These are phyloP conservation scores for Trichothecium roseum DNA, from an alignment of 2,329 filamentous ascomycete species.

Conservation along the genomic window DNA sequence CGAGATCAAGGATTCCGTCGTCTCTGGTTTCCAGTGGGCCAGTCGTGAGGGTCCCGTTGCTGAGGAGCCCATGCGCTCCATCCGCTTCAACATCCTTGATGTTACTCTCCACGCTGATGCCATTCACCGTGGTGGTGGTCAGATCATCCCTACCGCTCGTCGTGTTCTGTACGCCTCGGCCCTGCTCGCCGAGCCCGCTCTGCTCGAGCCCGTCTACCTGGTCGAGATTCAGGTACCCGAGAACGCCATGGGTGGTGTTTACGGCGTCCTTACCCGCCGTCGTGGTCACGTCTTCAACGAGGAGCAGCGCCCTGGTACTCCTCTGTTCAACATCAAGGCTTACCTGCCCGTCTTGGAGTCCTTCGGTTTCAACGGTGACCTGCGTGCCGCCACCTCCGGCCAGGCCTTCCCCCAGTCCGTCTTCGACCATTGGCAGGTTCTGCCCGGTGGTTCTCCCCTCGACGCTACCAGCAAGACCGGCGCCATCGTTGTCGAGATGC, in stretches of 20 bases:
- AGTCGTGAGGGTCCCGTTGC: conserved; percentile 93
- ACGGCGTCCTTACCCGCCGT: conserved; percentile 91
- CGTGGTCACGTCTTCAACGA: conserved; percentile 99
- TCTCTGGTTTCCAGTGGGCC: conserved; percentile 99
- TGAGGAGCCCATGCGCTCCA: conserved; percentile 94
- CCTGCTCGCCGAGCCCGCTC: conserved; percentile 81
- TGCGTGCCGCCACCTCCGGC: conserved; percentile 84
- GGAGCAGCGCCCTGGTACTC: conserved; percentile 96
- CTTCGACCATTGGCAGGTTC: conserved; percentile 97
- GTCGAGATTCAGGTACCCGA: conserved; percentile 99
- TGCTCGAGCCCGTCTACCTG: conserved; percentile 96
- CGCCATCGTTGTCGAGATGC: conserved; percentile 75
- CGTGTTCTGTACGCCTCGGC: conserved; percentile 93
- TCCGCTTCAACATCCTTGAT: conserved; percentile 99
- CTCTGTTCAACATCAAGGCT: conserved; percentile 98
- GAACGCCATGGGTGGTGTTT: conserved; percentile 98
- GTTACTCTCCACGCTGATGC: conserved; percentile 99
- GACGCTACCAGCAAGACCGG: conserved; percentile 76
- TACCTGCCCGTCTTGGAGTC: conserved; percentile 96
- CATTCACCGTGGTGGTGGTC: conserved; percentile 98
- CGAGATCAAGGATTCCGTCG: conserved; percentile 99
- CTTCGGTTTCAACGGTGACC: conserved; percentile 97
- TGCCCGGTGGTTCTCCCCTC: conserved; percentile 87
- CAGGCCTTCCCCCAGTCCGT: conserved; percentile 99
- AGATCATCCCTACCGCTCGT: conserved; percentile 95